Conservation (phyloP, 192 early-diverging fungal species). For the Polychytrium aggregatum region DNA sequence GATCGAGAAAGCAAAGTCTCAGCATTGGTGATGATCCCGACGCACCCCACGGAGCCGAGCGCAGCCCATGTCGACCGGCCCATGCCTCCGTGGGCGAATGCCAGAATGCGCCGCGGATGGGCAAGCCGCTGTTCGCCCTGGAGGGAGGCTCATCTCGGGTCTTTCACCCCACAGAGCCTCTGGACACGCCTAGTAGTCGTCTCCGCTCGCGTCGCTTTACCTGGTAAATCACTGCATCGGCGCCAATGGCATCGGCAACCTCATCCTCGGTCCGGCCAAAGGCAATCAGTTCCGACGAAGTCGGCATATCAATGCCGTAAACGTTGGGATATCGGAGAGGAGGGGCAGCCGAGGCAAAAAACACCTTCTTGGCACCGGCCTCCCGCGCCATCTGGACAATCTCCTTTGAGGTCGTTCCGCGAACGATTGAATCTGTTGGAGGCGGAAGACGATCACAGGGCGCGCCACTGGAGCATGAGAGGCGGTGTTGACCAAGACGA, state of each 20-base stretch:
- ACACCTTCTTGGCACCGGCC: slow-evolving; percentile 95
- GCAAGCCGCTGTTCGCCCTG: no score
- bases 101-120: no score
- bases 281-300: slow-evolving; percentile 82
- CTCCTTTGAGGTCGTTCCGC: slow-evolving; percentile 97
- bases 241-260: slow-evolving; percentile 80
- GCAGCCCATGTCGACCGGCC: no score
- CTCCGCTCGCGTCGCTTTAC: slow-evolving; percentile 20
- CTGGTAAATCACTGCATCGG: slow-evolving; percentile 94
- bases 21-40: neutral
- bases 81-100: neutral
- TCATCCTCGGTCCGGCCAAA: slow-evolving; percentile 64
- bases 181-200: no score
- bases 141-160: neutral
- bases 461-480: neutral
- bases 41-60: neutral
- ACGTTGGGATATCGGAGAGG: slow-evolving; percentile 96
- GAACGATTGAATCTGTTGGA: slow-evolving; percentile 87
- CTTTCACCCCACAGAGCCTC: no score
- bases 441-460: neutral
- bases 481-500: no score
- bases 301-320: slow-evolving; percentile 99
- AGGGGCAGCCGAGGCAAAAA: slow-evolving; percentile 97
- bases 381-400: slow-evolving; percentile 99
- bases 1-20: neutral